Conservation (phyloP, 495 filamentous ascomycete genomes). For the Darksidea phi region DNA sequence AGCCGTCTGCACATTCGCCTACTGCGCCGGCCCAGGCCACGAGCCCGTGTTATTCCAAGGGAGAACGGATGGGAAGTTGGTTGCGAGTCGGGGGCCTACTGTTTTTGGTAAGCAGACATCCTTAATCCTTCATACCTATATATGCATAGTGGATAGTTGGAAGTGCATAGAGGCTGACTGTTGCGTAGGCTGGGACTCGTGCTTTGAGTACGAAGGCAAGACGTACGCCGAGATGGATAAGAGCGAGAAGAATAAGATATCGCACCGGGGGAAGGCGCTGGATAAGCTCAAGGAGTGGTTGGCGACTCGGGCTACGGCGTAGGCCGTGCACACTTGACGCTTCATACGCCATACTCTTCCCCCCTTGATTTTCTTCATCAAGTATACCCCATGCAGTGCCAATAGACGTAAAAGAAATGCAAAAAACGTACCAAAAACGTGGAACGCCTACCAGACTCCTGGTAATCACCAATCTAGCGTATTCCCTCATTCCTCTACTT, state of each 20-base stretch:
- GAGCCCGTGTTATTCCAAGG: conserved; percentile 92
- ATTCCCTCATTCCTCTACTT: conserved; percentile 1
- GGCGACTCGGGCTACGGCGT: conserved; percentile 38
- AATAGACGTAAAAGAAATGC: neutral
- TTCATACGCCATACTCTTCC: conserved; percentile 22
- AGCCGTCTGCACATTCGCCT: conserved; percentile 95
- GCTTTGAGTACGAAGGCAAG: conserved; percentile 90
- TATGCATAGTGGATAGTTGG: neutral
- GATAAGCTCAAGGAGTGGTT: conserved; percentile 85
- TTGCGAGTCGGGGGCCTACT: conserved; percentile 68
- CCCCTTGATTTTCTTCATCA: neutral
- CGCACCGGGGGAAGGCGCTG: conserved; percentile 82
- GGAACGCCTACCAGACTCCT: too few relatives aligned
- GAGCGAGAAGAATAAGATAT: conserved; percentile 85
- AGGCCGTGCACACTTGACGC: conserved; percentile 1
- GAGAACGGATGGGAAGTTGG: conserved; percentile 70
- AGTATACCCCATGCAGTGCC: conserved; percentile 16
- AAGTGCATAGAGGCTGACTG: conserved; percentile 8
- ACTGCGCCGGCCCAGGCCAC: conserved; percentile 77
- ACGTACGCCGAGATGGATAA: conserved; percentile 99
- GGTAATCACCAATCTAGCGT: too few relatives aligned
- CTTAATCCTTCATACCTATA: too few relatives aligned
- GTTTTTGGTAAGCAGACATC: conserved; percentile 69
- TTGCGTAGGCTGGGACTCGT: conserved; percentile 78
- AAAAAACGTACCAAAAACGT: too few relatives aligned